These are phyloP conservation scores for Artemisia argyi DNA, from an alignment of 129 eudicot genomes.

Conservation along the genomic window DNA sequence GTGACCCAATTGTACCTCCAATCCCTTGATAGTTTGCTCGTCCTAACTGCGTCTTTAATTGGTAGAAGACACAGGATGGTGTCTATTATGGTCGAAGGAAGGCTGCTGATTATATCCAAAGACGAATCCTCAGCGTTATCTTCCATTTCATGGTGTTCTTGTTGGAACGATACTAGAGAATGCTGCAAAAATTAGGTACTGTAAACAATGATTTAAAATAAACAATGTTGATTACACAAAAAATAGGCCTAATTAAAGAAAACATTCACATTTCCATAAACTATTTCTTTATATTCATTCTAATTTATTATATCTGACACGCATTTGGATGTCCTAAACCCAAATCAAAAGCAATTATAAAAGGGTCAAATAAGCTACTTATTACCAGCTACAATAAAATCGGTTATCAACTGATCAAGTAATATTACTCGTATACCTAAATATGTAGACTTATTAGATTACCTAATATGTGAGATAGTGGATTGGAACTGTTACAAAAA, in stretches of 20 bases:
- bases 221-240: background rate
- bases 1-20: slow-evolving; percentile 19
- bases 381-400: too few relatives aligned
- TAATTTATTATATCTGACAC: too few relatives aligned
- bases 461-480: too few relatives aligned
- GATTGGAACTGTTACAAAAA: too few relatives aligned
- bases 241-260: background rate
- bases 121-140: background rate
- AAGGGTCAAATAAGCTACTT: too few relatives aligned
- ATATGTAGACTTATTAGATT: too few relatives aligned
- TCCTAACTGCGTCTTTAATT: slow-evolving; percentile 8
- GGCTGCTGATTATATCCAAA: slow-evolving; percentile 9
- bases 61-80: slow-evolving; percentile 12
- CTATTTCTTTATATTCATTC: too few relatives aligned
- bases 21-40: slow-evolving; percentile 10
- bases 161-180: background rate
- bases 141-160: background rate
- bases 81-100: slow-evolving; percentile 8
- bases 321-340: too few relatives aligned
- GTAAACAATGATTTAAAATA: background rate
- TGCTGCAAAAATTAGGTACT: background rate
- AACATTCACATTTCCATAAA: too few relatives aligned
- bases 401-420: too few relatives aligned
- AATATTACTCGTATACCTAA: too few relatives aligned
- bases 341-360: too few relatives aligned